Evolutionary conservation across 2,329 filamentous ascomycete genomes (phyloP), one percentile per base, ranked within the genome.

Genomic region (Whalleya microplaca): DNA sequence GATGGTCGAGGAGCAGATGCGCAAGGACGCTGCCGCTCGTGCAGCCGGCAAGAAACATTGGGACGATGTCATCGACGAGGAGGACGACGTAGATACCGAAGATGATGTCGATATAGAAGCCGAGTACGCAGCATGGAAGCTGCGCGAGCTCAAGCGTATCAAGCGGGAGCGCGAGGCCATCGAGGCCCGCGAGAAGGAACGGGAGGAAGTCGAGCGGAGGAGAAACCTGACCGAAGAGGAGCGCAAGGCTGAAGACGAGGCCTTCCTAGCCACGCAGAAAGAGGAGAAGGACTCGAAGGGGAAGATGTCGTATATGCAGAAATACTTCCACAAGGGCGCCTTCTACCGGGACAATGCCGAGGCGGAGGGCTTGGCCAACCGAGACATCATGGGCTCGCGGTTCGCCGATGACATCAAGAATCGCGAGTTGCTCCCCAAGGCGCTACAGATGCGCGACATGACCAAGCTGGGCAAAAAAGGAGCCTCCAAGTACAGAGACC

Each of bases 261-360:
- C 83, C 48, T 91, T 86, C 72, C 77, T 98, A 18, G 87, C 87
- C 1, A 80, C 82, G 63, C 94, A 98, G 74, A 86, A 89, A 65
- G 89, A 90, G 60, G 92, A 96, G 61, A 90, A 91, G 66, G 86
- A 90, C 59, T 75, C 80, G 48, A 88, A 89, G 58, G 92, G 92
- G 51, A 89, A 94, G 75, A 91, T 95, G 81, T 84, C 84, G 1
- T 97, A 87, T 73, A 91, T 98, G 90, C 93, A 97, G 71, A 92
- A 93, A 71, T 99, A 98, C 77, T 93, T 91, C 75, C 95, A 99
- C 80, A 94, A 93, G 76, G 95, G 95, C 47, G 95, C 95, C 16
- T 99, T 98, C 78, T 98, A 91, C 79, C 90, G 89, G 64, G 91
- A 93, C 50, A 90, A 96, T 66, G 82, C 87, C 49, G 85, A 87